Evolutionary conservation across 495 filamentous ascomycete genomes (phyloP), one percentile per base, ranked within the genome.

Genomic region (Amphirosellinia nigrospora): DNA sequence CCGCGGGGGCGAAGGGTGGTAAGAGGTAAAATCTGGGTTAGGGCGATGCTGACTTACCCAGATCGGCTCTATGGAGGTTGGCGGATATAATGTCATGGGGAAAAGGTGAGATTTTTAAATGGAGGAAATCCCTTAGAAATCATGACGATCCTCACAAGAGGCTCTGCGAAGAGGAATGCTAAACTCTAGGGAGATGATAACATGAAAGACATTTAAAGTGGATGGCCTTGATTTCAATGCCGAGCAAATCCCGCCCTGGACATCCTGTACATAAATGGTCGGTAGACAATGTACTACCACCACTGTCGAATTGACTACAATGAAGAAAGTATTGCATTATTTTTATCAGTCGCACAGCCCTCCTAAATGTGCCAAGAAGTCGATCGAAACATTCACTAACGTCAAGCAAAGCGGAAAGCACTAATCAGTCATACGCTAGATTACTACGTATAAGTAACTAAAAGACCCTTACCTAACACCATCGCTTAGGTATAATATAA

Each of bases 191-290:
- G 55, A 56, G 23, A 61, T 11, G 38, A 30, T n/a, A 2, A 60
- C n/a, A 15, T 32, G n/a, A 15, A 62, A 62, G 21, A 32, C 30
- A 28, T 10, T 36, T 13, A 32, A 45, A n/a, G 11, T 13, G 59
- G 39, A 62, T 45, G 4, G 21, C 13, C 23, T 38, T 32, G 38
- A 45, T 38, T 21, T 7, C 46, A 28, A 28, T 41, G 26, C 13
- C 11, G 21, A 62, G 38, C 21, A 39, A 21, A 50, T n/a, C 36
- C 32, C 26, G 38, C 53, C 30, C 16, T 71, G 59, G 59, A 70
- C 55, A 62, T 61, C 32, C 45, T 69, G 71, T 74, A 72, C 52
- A 69, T 30, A 60, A 74, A 36, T 26, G 21, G 70, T 73, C 41
- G 64, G 52, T 61, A 69, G 48, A 45, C 60, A 64, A 64, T 70